Percentiles rank a stretch among this genome's conserved stretches.
Conservation (phyloP, 2,329 filamentous ascomycete genomes). For the Dactylonectria estremocensis region DNA sequence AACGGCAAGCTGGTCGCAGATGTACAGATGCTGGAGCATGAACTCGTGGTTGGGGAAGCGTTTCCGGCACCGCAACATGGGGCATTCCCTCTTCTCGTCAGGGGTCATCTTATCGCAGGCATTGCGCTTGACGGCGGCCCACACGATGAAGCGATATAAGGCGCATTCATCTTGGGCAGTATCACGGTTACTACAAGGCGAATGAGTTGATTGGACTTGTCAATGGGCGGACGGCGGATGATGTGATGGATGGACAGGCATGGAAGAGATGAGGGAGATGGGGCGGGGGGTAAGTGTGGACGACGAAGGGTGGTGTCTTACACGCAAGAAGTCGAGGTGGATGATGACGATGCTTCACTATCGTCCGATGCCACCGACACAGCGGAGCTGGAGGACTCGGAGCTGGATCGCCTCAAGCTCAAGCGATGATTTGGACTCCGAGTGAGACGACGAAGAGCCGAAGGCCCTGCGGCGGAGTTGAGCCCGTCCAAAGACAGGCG, state of each 20-base stretch:
- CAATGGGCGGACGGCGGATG: not conserved
- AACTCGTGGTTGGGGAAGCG: slow-evolving; percentile 66
- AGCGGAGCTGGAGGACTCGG: slow-evolving; percentile 47
- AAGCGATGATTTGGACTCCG: slow-evolving; percentile 53
- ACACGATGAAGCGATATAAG: slow-evolving; percentile 69
- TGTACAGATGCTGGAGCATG: slow-evolving; percentile 68
- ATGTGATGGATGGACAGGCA: slow-evolving; percentile 2
- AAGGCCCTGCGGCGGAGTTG: slow-evolving; percentile 46
- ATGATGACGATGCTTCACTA: slow-evolving; percentile 41
- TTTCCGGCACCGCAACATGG: slow-evolving; percentile 66
- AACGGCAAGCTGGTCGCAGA: slow-evolving; percentile 62
- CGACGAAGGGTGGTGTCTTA: slow-evolving; percentile 46
- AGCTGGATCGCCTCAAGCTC: slow-evolving; percentile 51
- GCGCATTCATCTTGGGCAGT: slow-evolving; percentile 65
- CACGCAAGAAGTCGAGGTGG: slow-evolving; percentile 51
- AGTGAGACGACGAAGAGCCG: slow-evolving; percentile 53
- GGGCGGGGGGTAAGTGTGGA: slow-evolving; percentile 9
- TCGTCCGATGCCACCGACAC: slow-evolving; percentile 46
- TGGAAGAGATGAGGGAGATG: slow-evolving; percentile 6
- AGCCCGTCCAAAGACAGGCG: slow-evolving; percentile 49
- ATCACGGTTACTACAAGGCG: slow-evolving; percentile 58
- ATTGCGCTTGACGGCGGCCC: slow-evolving; percentile 71
- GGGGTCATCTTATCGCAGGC: slow-evolving; percentile 62
- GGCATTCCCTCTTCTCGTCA: slow-evolving; percentile 66
- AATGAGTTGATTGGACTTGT: slow-evolving; percentile 34